Conservation (phyloP, 345 rosid genomes). For the Citrus maxima region DNA sequence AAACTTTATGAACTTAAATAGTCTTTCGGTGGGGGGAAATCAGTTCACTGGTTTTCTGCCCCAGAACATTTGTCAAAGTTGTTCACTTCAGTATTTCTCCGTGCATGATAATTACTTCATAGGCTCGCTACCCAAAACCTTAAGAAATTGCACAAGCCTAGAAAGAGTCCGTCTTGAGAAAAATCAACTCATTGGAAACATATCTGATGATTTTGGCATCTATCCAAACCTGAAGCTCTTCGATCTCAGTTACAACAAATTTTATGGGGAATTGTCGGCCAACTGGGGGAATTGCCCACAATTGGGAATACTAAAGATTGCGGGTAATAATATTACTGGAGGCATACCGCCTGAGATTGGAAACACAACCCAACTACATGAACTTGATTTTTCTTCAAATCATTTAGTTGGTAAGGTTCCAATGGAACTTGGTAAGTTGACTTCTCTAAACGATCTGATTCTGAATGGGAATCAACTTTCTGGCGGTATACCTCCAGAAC, state of each 20-base stretch:
- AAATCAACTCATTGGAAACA: constrained; percentile 15
- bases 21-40: constrained; percentile 5
- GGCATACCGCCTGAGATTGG: constrained; percentile 4
- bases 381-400: neutral
- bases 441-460: neutral
- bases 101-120: constrained; percentile 11
- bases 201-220: neutral
- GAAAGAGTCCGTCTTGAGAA: constrained; percentile 10
- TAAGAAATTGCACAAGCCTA: constrained; percentile 28
- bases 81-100: neutral
- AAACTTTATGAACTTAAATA: neutral
- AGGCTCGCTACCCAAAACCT: constrained; percentile 28
- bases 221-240: neutral
- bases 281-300: neutral
- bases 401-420: constrained; percentile 6
- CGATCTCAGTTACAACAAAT: neutral
- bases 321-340: neutral
- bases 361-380: neutral
- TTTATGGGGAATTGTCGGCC: neutral
- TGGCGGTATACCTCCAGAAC: constrained; percentile 19
- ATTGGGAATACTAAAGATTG: neutral
- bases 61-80: constrained; percentile 7
- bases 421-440: neutral
- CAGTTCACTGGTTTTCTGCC: constrained; percentile 21
- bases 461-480: constrained; percentile 19